These are phyloP conservation scores for Claviceps lovelessii DNA, from an alignment of 2,329 filamentous ascomycete genomes.

Conservation along the genomic window DNA sequence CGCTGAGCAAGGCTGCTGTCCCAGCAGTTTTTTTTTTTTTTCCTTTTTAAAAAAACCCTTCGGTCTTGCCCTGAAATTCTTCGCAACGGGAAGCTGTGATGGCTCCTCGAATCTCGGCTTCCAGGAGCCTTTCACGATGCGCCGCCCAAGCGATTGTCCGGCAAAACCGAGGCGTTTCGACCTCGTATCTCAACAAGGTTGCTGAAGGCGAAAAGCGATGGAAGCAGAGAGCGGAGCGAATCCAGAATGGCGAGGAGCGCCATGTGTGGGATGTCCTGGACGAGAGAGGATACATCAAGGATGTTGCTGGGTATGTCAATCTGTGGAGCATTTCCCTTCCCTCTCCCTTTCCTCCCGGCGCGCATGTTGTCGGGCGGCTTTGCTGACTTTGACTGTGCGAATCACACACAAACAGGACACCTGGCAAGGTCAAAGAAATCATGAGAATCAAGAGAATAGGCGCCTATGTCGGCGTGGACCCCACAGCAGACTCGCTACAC, in stretches of 20 bases:
- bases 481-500: slow-evolving; percentile 66
- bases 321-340: background rate
- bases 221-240: slow-evolving; percentile 30
- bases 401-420: slow-evolving; percentile 19
- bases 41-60: background rate
- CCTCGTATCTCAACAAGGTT: slow-evolving; percentile 30
- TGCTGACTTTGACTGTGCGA: slow-evolving; percentile 1
- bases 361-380: slow-evolving; percentile 9
- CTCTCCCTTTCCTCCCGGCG: background rate
- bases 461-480: slow-evolving; percentile 70
- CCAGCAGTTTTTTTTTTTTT: background rate
- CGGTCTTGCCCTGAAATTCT: background rate
- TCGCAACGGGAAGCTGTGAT: background rate
- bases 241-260: slow-evolving; percentile 33
- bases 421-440: slow-evolving; percentile 43
- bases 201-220: slow-evolving; percentile 30
- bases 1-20: background rate
- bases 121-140: slow-evolving; percentile 14
- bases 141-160: slow-evolving; percentile 9
- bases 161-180: slow-evolving; percentile 23
- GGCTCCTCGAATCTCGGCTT: background rate
- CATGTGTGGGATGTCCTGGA: slow-evolving; percentile 51
- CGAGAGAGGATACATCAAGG: slow-evolving; percentile 59
- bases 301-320: slow-evolving; percentile 53
- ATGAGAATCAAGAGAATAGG: slow-evolving; percentile 53